Base-by-base conservation (phyloP, 805 yeast species). In the Starmerella riodocensis region DNA sequence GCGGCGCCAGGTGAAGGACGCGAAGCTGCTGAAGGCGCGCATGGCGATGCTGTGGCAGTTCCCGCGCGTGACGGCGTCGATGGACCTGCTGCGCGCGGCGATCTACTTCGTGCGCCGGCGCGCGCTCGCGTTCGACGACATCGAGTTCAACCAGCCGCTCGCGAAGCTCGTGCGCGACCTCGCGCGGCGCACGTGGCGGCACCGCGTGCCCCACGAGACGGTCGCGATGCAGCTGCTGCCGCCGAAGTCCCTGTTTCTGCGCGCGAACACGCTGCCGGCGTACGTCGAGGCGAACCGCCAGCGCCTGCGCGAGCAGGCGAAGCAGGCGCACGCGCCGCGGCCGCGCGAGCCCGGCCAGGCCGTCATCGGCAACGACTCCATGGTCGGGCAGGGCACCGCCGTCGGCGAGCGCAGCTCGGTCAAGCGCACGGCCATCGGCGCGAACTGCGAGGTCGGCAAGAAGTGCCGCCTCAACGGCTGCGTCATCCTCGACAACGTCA, bases 181-280 rank as follows among this genome's bases (percentile, higher is more conserved):
- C 42, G 93, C 93, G 3, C 73, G 97, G 59, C 73, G 93, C 47
- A 78, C 94, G 1, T 91, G 98, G 98, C 72, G 71, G 51, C 94
- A 85, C 55, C 66, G 78, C 0, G 51, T 54, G 5, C 55, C 59
- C 8, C 66, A 66, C 46, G 82, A 76, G 40, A 70, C 76, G 1
- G 70, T 91, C 14, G 79, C 79, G 4, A 64, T 88, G 50, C 70
- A 78, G 46, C 69, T 76, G 19, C 56, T 86, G 21, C 94, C 95
- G 3, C 64, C 39, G 5, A n/a, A 32, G 9, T n/a, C 70, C 2
- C 41, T 49, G 17, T 86, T 86, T 53, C 69, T 82, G 43, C 71
- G 97, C 49, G 69, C 80, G 35, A 85, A 84, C 56, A 82, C 77
- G 54, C 63, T 83, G 34, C 70, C 81, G 2, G 81, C 88, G 2